phyloP scores from a whole-genome alignment of 441 rosid species.

The Euphorbia schlechtendalii region DNA sequence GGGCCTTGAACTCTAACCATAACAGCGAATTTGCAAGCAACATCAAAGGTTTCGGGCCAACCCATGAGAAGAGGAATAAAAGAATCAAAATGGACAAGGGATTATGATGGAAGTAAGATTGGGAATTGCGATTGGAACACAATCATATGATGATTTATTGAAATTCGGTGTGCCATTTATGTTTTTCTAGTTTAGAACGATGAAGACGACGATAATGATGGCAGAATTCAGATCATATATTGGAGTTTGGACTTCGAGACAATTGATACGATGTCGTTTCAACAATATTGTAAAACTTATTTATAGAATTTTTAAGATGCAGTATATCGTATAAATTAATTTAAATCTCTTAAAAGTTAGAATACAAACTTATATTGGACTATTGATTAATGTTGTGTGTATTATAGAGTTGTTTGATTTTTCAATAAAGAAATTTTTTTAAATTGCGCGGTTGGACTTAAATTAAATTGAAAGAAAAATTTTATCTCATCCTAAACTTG shows the following conservation, averaged over 20 bases:
- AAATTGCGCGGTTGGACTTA: too few relatives aligned
- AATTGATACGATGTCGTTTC: slow-evolving; percentile 8
- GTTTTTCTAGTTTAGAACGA: not conserved
- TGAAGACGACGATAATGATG: not conserved
- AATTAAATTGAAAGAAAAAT: too few relatives aligned
- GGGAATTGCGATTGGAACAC: slow-evolving; percentile 7
- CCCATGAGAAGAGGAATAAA: slow-evolving; percentile 36
- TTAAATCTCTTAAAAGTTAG: too few relatives aligned
- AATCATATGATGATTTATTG: not conserved
- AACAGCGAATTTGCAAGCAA: slow-evolving; percentile 51
- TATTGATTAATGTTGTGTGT: too few relatives aligned
- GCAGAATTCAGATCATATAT: not conserved
- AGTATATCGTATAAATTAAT: too few relatives aligned
- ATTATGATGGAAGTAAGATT: not conserved
- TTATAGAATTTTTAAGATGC: too few relatives aligned
- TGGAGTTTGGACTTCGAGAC: not conserved
- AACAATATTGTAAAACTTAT: too few relatives aligned
- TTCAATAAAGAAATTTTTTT: too few relatives aligned
- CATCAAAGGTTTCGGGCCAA: slow-evolving; percentile 40
- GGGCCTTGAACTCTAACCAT: slow-evolving; percentile 82
- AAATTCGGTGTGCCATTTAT: not conserved
- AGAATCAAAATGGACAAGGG: not conserved
- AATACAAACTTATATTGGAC: too few relatives aligned
- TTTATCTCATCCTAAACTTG: too few relatives aligned
- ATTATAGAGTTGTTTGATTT: too few relatives aligned